Base-by-base conservation (phyloP, 2,329 filamentous ascomycete genomes). In the Cadophora luteo-olivacea region DNA sequence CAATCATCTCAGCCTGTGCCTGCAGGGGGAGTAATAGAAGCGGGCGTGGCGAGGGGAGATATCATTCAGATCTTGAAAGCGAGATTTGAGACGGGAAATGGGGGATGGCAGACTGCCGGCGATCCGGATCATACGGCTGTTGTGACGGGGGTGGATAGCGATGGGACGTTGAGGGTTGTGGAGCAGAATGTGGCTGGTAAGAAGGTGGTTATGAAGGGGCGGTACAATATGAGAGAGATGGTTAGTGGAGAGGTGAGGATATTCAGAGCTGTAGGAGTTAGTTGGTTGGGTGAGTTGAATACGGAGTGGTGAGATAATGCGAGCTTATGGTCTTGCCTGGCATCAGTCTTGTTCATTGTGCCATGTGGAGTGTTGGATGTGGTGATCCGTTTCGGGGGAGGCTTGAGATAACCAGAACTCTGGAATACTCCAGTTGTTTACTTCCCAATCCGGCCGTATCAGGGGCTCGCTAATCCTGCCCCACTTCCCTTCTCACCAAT, bases 51-150 rank as follows among this genome's bases (percentile, higher is more conserved):
- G 7, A 70, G 76, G 38, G 79, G 79, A 2, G 79, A 81, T 69
- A 75, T 81, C n/a, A 62, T 81, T 11, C 78, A 80, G 61, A 74
- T 80, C 41, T 72, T 74, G 6, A 72, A 69, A 16, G 72, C 76
- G 24, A 70, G 75, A 45, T 79, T 79, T 68, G 73, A 74, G 52
- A 67, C 66, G 24, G 63, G 65, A 41, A 70, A 74, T 65, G 77
- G 76, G 0, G 67, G 69, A 14, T 69, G 72, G 69, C 75, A 70
- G 54, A 75, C 72, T 69, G 76, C 76, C 8, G 78, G 76, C n/a
- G 71, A 54, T 24, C 77, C 77, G 16, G 76, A 79, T 71, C 78
- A 80, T 72, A 79, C 78, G 4, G 74, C 77, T 63, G 73, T 80
- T 55, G 64, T 80, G 25, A 75, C 73, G 57, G 72, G 68, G 4